Evolutionary conservation across 1,284 basidiomycete species (phyloP).

Genomic region (Sanguinoderma infundibulare): DNA sequence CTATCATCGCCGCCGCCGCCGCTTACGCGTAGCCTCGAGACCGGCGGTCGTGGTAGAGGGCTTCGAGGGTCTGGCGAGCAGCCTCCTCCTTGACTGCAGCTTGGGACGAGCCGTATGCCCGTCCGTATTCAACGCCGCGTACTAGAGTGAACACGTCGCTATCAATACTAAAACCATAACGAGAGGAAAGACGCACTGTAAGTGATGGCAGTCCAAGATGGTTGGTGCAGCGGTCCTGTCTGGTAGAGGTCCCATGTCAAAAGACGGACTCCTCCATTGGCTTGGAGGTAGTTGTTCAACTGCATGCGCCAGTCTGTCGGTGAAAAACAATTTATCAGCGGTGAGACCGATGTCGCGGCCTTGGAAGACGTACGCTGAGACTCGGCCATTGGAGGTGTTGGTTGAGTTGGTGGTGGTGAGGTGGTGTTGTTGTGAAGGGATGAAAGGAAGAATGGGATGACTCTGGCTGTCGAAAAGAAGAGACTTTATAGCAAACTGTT

Average conservation of each 20-base stretch:
- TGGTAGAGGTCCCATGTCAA: slow-evolving; percentile 34
- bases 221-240: slow-evolving; percentile 35
- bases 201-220: slow-evolving; percentile 36
- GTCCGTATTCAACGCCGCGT: slow-evolving; percentile 34
- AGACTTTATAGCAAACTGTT: slow-evolving; percentile 20
- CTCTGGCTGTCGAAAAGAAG: slow-evolving; percentile 7
- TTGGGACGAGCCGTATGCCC: slow-evolving; percentile 27
- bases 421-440: neutral
- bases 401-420: slow-evolving; percentile 1
- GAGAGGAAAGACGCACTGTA: slow-evolving; percentile 32
- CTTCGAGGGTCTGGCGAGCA: slow-evolving; percentile 33
- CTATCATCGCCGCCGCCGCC: neutral
- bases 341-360: neutral
- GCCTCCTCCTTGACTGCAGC: slow-evolving; percentile 37
- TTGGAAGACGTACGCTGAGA: slow-evolving; percentile 23
- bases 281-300: slow-evolving; percentile 41
- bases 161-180: neutral
- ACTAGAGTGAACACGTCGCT: slow-evolving; percentile 22
- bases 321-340: neutral
- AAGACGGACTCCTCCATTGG: slow-evolving; percentile 30
- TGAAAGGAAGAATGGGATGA: slow-evolving; percentile 11
- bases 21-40: slow-evolving; percentile 12
- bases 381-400: slow-evolving; percentile 23
- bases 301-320: slow-evolving; percentile 39
- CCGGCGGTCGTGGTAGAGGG: slow-evolving; percentile 27